Evolutionary conservation across 257 asterid genomes (phyloP).

Genomic region (Solanum neorickii): DNA sequence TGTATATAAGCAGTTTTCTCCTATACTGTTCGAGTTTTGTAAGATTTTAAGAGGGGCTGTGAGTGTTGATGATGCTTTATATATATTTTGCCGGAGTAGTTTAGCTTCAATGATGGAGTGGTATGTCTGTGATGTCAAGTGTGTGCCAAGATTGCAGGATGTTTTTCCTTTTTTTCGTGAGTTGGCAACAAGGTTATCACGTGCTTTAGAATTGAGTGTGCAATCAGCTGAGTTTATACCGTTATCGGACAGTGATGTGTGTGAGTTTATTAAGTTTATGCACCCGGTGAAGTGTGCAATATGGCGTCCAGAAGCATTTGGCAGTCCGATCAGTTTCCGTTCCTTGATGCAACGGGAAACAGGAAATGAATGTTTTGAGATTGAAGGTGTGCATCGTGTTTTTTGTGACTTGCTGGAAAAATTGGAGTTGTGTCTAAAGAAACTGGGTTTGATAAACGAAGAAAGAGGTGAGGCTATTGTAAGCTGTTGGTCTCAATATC

Average conservation of each 20-base stretch:
- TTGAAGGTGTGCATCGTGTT: not conserved
- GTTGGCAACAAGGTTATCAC: slow-evolving; percentile 35
- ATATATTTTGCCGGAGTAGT: slow-evolving; percentile 34
- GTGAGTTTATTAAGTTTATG: slow-evolving; percentile 41
- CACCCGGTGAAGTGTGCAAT: slow-evolving; percentile 24
- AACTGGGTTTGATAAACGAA: not conserved
- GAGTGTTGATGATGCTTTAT: slow-evolving; percentile 10
- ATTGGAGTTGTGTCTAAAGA: not conserved
- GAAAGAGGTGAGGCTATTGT: not conserved
- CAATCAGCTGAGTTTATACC: slow-evolving; percentile 3
- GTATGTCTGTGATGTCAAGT: not conserved
- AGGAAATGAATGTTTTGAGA: not conserved
- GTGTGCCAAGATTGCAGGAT: slow-evolving; percentile 31
- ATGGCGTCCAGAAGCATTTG: not conserved
- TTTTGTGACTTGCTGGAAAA: not conserved
- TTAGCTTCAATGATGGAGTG: slow-evolving; percentile 1
- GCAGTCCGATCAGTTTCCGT: slow-evolving; percentile 20
- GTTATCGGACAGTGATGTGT: slow-evolving; percentile 26
- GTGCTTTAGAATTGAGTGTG: slow-evolving; percentile 15
- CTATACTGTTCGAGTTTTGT: not conserved
- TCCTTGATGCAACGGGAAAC: not conserved
- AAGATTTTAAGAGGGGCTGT: not conserved
- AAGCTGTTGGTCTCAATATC: not conserved
- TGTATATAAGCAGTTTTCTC: slow-evolving; percentile 19
- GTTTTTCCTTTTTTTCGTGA: slow-evolving; percentile 49